A percentile compares a stretch with the other conserved stretches of the same genome.
Conservation (phyloP, 768 basidiomycete genomes). For the Albatrellus ellisii region DNA sequence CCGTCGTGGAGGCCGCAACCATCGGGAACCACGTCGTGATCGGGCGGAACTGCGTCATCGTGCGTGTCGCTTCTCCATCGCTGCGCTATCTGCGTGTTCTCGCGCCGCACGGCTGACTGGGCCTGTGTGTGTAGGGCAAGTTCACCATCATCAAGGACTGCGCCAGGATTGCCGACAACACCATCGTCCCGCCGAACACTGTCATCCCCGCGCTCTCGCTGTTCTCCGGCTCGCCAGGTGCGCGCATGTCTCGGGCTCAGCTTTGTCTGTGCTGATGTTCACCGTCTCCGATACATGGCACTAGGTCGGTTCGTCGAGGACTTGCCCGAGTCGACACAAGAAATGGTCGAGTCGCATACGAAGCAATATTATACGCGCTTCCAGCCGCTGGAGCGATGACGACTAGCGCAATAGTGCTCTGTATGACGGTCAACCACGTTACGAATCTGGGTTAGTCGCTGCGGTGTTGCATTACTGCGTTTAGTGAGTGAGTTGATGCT, state of each 20-base stretch:
- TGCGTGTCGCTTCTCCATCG: constrained; percentile 24
- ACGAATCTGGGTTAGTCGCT: too few species aligned
- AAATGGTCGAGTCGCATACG: constrained; percentile 74
- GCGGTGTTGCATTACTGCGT: too few species aligned
- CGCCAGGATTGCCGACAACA: constrained; percentile 78
- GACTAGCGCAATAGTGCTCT: too few species aligned
- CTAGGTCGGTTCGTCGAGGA: constrained; percentile 72
- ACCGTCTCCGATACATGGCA: neutral
- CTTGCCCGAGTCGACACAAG: constrained; percentile 89
- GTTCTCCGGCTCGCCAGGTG: constrained; percentile 86
- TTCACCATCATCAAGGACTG: constrained; percentile 97
- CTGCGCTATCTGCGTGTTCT: neutral
- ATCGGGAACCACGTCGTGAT: constrained; percentile 93
- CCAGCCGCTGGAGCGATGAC: constrained; percentile 34
- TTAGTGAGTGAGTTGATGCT: too few species aligned
- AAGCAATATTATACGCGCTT: constrained; percentile 82
- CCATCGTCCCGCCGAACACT: constrained; percentile 82
- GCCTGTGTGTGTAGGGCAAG: constrained; percentile 52
- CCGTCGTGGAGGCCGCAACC: constrained; percentile 86
- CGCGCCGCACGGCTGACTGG: too few species aligned
- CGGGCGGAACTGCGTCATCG: constrained; percentile 91
- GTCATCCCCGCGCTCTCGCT: constrained; percentile 82
- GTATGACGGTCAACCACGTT: too few species aligned
- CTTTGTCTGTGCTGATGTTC: neutral
- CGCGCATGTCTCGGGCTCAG: constrained; percentile 10